Percentiles rank a stretch among this genome's conserved stretches.
These are phyloP conservation scores for Paecilomyces variotii DNA, from an alignment of 2,329 filamentous ascomycete species.

Conservation along the genomic window DNA sequence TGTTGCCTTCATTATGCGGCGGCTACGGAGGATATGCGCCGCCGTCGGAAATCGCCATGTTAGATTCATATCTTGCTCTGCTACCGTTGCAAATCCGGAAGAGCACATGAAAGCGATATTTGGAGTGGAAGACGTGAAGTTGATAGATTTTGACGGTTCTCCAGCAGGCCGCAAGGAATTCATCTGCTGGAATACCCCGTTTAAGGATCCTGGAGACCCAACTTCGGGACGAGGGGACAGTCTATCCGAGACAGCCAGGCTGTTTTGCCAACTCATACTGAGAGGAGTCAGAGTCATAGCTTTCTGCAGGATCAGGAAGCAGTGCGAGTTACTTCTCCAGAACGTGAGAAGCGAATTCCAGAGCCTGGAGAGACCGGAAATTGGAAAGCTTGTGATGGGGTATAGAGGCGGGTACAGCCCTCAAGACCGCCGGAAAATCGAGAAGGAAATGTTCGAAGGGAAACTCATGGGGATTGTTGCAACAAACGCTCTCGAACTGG, in stretches of 20 bases:
- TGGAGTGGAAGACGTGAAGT: constrained; percentile 67
- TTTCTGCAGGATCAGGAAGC: constrained; percentile 79
- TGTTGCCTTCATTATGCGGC: constrained; percentile 88
- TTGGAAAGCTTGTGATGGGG: constrained; percentile 76
- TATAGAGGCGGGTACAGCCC: constrained; percentile 94
- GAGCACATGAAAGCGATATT: constrained; percentile 94
- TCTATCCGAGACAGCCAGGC: constrained; percentile 73
- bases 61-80: constrained; percentile 91
- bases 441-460: constrained; percentile 94
- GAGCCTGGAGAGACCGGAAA: constrained; percentile 64
- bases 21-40: constrained; percentile 78
- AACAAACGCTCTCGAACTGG: constrained; percentile 85
- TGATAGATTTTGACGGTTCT: constrained; percentile 88
- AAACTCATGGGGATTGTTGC: constrained; percentile 89
- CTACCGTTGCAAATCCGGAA: constrained; percentile 86
- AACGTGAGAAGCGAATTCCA: constrained; percentile 73
- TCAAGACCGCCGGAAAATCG: constrained; percentile 79
- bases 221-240: constrained; percentile 77
- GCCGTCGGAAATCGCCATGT: constrained; percentile 78
- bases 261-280: constrained; percentile 85
- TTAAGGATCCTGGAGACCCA: constrained; percentile 79
- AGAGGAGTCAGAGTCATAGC: constrained; percentile 86
- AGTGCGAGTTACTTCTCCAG: constrained; percentile 76
- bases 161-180: constrained; percentile 92
- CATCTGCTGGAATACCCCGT: constrained; percentile 95